phyloP scores from a whole-genome alignment of 371 early-diverging fungal species.

The Rhizopus arrhizus region DNA sequence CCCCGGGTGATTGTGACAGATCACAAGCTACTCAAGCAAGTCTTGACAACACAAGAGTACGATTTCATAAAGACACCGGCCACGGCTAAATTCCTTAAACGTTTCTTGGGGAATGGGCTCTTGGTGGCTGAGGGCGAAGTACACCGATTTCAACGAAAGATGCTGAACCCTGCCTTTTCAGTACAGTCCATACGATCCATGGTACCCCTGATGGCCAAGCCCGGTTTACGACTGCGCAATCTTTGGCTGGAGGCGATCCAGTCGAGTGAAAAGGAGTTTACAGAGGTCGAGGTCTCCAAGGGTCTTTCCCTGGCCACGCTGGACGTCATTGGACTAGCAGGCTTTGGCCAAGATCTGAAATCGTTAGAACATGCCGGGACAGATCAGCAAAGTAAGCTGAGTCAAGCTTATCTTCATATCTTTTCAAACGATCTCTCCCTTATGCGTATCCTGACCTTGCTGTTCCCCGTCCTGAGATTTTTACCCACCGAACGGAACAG shows the following conservation, averaged over 20 bases:
- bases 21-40: constrained; percentile 50
- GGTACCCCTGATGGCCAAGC: constrained; percentile 47
- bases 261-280: constrained; percentile 12
- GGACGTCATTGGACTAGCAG: constrained; percentile 53
- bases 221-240: constrained; percentile 35
- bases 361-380: constrained; percentile 22
- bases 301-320: constrained; percentile 46
- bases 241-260: constrained; percentile 33
- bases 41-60: constrained; percentile 54
- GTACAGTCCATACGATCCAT: constrained; percentile 51
- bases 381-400: constrained; percentile 39
- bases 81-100: constrained; percentile 28
- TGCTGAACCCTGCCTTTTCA: constrained; percentile 70
- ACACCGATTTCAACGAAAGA: constrained; percentile 67
- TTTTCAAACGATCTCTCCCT: constrained; percentile 35
- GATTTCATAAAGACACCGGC: constrained; percentile 52
- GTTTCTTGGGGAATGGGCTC: constrained; percentile 60
- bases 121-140: constrained; percentile 60
- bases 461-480: constrained; percentile 39
- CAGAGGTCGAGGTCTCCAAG: constrained; percentile 35
- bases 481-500: constrained; percentile 45
- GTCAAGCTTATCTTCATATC: constrained; percentile 48
- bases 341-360: constrained; percentile 56
- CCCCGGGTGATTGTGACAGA: constrained; percentile 60
- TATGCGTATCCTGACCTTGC: constrained; percentile 34